Evolutionary conservation across 108 stramenopile genomes (phyloP), one percentile per base, ranked within the genome.

Genomic region (Fistulifera pelliculosa): DNA sequence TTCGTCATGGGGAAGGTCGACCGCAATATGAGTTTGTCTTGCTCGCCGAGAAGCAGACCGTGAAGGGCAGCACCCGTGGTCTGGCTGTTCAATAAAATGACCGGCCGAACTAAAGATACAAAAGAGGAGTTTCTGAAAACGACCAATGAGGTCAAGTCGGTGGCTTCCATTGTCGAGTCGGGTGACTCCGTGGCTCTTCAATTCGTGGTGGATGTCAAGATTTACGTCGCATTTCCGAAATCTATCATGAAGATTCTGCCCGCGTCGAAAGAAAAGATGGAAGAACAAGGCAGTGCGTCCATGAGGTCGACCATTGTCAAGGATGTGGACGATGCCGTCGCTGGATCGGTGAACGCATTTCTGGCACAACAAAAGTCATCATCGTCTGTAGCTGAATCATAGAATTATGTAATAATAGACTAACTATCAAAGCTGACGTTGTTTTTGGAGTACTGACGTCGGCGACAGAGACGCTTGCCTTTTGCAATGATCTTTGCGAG

Each of bases 41-140:
- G 17, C 45, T 79, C 24, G 49, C 25, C 4, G 56, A 71, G 19
- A 57, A 69, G 42, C 48, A 64, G 13, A 38, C 19, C 22, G 73
- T 50, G 38, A 15, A 73, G 77, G 23, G 22, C 63, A 12, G 26
- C 54, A 17, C 62, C 70, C 1, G 48, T 65, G 0, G 73, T 74
- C 19, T 79, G 70, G 65, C 38, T 74, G 0, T 79, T 55, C 64
- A 68, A 75, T 55, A 62, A 75, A 47, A 54, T 79, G 3, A 75
- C 77, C 0, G 77, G 73, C 0, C 43, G 24, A 6, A 42, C 41
- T 2, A 52, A 62, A 1, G 43, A 65, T 3, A 56, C 7, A 3
- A 6, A 19, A 11, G 11, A 21, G 7, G 44, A 31, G 11, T 3
- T 44, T 12, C 31, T 15, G 17, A 23, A 55, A 19, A 18, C 19